A percentile compares a stretch with the other conserved stretches of the same genome.
phyloP scores from a whole-genome alignment of 768 basidiomycete genomes.

The Podaxis sp. region DNA sequence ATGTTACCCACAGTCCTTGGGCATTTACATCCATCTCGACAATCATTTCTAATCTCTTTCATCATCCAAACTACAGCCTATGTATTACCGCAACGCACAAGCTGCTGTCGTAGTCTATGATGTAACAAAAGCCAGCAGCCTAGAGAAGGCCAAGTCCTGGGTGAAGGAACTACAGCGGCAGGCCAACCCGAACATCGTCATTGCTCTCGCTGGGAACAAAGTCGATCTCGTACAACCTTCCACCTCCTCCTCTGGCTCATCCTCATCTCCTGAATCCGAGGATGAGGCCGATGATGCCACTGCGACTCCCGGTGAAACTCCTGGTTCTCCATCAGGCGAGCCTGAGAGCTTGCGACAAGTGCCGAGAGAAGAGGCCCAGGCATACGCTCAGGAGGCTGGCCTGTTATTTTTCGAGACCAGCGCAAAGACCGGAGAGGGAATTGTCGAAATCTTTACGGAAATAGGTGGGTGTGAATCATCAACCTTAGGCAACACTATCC shows the following conservation, averaged over 20 bases:
- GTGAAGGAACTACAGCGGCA: conserved; percentile 99
- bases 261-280: conserved; percentile 66
- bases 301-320: conserved; percentile 74
- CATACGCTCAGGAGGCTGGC: conserved; percentile 94
- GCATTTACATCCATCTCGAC: too few species aligned
- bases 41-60: conserved; percentile 3
- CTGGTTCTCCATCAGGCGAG: conserved; percentile 49
- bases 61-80: conserved; percentile 57
- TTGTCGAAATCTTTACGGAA: conserved; percentile 96
- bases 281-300: conserved; percentile 94
- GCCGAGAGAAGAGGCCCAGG: conserved; percentile 90
- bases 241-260: conserved; percentile 43
- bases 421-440: conserved; percentile 94
- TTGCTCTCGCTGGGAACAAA: conserved; percentile 98
- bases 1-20: conserved; percentile 30
- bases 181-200: conserved; percentile 98
- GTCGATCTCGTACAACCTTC: conserved; percentile 83
- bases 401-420: conserved; percentile 96
- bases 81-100: conserved; percentile 99
- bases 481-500: neutral
- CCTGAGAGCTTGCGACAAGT: conserved; percentile 84
- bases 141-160: conserved; percentile 99
- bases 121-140: conserved; percentile 90
- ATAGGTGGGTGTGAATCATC: conserved; percentile 64
- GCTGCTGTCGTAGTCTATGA: conserved; percentile 99